Percentiles rank a stretch among this genome's conserved stretches.
phyloP scores from a whole-genome alignment of 2,329 filamentous ascomycete species.

The Xylariales sp. region DNA sequence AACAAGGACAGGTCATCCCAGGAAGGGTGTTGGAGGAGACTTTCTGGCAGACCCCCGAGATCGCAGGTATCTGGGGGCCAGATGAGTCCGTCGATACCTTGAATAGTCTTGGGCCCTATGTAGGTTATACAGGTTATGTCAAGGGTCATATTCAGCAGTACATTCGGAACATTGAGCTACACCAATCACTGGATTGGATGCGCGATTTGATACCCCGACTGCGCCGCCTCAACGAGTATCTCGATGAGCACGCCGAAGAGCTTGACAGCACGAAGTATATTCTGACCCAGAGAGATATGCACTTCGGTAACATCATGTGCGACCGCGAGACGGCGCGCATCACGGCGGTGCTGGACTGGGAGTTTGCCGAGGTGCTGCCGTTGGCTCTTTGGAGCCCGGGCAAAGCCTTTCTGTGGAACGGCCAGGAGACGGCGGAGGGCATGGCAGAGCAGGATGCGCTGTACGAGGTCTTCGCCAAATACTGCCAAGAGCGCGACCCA shows the following conservation, averaged over 20 bases:
- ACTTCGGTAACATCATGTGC: background rate
- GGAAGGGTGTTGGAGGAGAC: background rate
- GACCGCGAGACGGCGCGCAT: background rate
- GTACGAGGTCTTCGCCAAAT: background rate
- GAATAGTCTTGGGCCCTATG: background rate
- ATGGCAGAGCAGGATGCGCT: background rate
- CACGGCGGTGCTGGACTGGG: background rate
- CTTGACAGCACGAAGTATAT: background rate
- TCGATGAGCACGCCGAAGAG: background rate
- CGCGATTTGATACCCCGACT: background rate
- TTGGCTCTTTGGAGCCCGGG: background rate
- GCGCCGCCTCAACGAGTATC: background rate
- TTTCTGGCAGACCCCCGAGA: background rate
- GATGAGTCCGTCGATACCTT: background rate
- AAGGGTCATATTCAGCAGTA: background rate
- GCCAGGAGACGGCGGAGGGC: background rate
- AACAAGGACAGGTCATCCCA: background rate
- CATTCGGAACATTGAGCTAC: background rate
- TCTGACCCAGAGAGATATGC: background rate
- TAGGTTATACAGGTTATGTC: background rate
- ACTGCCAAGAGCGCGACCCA: background rate
- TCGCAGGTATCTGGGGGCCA: background rate
- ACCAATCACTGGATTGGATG: background rate
- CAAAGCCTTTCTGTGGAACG: background rate
- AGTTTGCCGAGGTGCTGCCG: background rate